Evolutionary conservation across 345 rosid species (phyloP), one percentile per base, ranked within the genome.

Genomic region (Pseudoturritis turrita): DNA sequence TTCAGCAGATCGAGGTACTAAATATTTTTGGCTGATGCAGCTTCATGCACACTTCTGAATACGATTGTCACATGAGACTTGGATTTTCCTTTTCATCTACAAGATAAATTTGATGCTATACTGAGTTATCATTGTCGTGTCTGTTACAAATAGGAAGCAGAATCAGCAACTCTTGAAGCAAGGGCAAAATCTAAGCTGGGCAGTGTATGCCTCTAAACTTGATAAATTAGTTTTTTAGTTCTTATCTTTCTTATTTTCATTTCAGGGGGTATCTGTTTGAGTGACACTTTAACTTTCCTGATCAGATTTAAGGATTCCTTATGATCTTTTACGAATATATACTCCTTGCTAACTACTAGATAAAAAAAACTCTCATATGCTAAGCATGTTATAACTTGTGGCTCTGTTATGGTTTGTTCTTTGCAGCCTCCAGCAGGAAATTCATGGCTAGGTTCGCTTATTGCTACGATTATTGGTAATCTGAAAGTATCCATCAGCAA

Each of bases 401-500:
- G 65, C 66, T 51, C 46, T 51, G 63, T 80, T 73, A 28, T 76
- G 70, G 58, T 56, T 76, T 54, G 70, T 70, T 63, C 58, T 74
- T 77, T 81, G 83, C 94, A 91, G 99, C 82, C 86, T 70, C 64
- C 89, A 73, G 44, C 88, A 59, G 98, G 92, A 79, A 88, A 81
- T 83, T 91, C 98, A 26, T 95, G 99, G 99, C 76, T 95, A 77
- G 94, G 96, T 67, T 95, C 99, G 72, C 79, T 95, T 61, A 89
- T 95, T 78, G 81, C 88, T 50, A 95, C 99, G 62, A 87, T 95
- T 59, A 95, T 95, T 57, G 99, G 99, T 80, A 95, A 95, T 74
- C 91, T 95, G 62, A 95, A 91, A 85, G 89, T 95, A 83, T 87
- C 99, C 63, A 91, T 95, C 72, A 89, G 87, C 92, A 95, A 95